Evolutionary conservation across 1,284 basidiomycete genomes (phyloP).

Genomic region (Thelephora terrestris): DNA sequence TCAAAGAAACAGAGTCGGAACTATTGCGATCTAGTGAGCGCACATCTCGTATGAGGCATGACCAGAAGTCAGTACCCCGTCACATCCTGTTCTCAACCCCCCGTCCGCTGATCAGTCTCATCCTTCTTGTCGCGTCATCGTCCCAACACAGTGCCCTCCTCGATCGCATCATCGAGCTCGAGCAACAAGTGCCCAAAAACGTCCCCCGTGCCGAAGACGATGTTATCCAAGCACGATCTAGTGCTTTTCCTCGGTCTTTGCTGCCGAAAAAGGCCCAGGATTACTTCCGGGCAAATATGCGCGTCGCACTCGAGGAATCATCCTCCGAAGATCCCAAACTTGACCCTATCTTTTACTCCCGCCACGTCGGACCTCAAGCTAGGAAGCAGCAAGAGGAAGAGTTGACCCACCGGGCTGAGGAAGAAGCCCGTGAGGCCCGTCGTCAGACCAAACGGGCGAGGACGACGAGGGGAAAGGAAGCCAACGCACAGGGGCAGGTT

Average conservation of each 20-base stretch:
- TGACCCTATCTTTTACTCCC: conserved; percentile 37
- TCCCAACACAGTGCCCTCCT: conserved; percentile 34
- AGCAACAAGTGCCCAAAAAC: conserved; percentile 23
- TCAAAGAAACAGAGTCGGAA: conserved; percentile 43
- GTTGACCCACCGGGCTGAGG: conserved; percentile 28
- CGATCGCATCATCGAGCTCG: conserved; percentile 50
- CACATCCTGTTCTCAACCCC: conserved; percentile 6
- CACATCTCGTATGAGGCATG: conserved; percentile 45
- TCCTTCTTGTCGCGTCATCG: conserved; percentile 5
- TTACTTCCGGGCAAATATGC: conserved; percentile 33
- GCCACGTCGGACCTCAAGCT: conserved; percentile 34
- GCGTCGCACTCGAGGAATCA: conserved; percentile 37
- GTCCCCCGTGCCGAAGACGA: conserved; percentile 10
- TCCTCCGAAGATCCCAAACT: conserved; percentile 33
- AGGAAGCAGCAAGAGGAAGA: conserved; percentile 37
- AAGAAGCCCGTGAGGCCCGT: conserved; percentile 31
- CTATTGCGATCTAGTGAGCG: conserved; percentile 46
- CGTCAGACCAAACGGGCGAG: conserved; percentile 19
- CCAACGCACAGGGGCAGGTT: conserved; percentile 11
- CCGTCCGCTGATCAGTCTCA: conserved; percentile 1
- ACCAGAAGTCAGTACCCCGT: conserved; percentile 41
- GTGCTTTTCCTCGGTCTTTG: conserved; percentile 37
- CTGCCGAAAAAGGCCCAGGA: conserved; percentile 26
- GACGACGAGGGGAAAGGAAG: conserved; percentile 30
- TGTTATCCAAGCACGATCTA: background rate